A percentile compares a stretch with the other conserved stretches of the same genome.
Evolutionary conservation across 306 rosid genomes (phyloP).

Genomic region (Hippophae tibetana): DNA sequence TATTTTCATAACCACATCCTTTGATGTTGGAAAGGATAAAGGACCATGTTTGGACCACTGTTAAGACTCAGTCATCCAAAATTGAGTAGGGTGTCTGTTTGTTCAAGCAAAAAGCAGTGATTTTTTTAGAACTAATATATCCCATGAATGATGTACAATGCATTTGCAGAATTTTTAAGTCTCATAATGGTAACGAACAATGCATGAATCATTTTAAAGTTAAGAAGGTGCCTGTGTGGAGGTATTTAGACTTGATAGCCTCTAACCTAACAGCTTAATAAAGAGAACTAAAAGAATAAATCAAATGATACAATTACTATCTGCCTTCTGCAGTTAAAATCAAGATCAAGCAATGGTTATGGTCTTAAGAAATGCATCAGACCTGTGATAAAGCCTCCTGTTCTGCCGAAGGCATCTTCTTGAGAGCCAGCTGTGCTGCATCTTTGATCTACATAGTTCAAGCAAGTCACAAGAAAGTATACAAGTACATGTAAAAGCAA

Average conservation of each 20-base stretch:
- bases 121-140: neutral
- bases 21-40: neutral
- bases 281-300: neutral
- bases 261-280: no score
- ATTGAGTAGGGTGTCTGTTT: neutral
- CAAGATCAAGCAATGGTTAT: neutral
- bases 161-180: no score
- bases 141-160: no score
- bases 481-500: constrained; percentile 18
- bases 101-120: neutral
- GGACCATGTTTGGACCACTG: neutral
- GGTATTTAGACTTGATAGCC: no score
- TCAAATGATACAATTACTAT: neutral
- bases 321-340: neutral
- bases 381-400: constrained; percentile 98
- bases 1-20: no score
- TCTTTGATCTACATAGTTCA: constrained; percentile 65
- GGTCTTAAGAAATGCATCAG: neutral
- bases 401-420: constrained; percentile 97
- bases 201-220: no score
- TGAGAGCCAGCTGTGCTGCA: constrained; percentile 88
- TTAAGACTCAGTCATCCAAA: neutral
- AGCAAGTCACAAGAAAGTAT: constrained; percentile 16
- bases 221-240: no score
- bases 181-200: no score